Evolutionary conservation across 495 filamentous ascomycete species (phyloP).

Genomic region (Penicillium bovifimosum): DNA sequence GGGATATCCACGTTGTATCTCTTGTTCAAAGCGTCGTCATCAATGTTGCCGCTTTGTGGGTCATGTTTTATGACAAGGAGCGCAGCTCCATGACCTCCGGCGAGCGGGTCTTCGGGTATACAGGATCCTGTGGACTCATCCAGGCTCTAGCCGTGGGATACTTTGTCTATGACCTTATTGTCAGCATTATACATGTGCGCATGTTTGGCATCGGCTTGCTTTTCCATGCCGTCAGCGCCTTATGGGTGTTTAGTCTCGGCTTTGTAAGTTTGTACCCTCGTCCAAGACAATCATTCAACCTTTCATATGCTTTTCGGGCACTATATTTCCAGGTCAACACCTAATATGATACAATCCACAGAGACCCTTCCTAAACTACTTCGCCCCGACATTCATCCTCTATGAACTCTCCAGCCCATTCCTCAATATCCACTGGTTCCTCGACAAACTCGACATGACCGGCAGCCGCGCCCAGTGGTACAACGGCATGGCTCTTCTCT

Average conservation of each 20-base stretch:
- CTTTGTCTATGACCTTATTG: conserved; percentile 85
- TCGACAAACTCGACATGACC: conserved; percentile 93
- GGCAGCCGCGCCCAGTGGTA: conserved; percentile 76
- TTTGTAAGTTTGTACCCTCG: too few species aligned
- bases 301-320: too few species aligned
- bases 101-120: conserved; percentile 88
- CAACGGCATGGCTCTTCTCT: conserved; percentile 65
- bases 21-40: conserved; percentile 82
- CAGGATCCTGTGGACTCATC: conserved; percentile 72
- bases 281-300: too few species aligned
- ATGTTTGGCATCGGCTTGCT: conserved; percentile 87
- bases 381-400: conserved; percentile 85
- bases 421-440: conserved; percentile 99
- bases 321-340: too few species aligned
- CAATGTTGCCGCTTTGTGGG: conserved; percentile 70
- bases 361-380: conserved; percentile 93
- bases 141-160: conserved; percentile 87
- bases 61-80: conserved; percentile 75
- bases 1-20: conserved; percentile 95
- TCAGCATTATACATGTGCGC: conserved; percentile 63
- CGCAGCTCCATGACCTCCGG: conserved; percentile 62
- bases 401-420: conserved; percentile 95
- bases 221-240: conserved; percentile 80
- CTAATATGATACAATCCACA: conserved; percentile 30
- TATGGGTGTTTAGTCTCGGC: conserved; percentile 82